Percentiles rank a stretch among this genome's conserved stretches.
phyloP scores from a whole-genome alignment of 352 stramenopile genomes.

The Halophytophthora batemanensis region DNA sequence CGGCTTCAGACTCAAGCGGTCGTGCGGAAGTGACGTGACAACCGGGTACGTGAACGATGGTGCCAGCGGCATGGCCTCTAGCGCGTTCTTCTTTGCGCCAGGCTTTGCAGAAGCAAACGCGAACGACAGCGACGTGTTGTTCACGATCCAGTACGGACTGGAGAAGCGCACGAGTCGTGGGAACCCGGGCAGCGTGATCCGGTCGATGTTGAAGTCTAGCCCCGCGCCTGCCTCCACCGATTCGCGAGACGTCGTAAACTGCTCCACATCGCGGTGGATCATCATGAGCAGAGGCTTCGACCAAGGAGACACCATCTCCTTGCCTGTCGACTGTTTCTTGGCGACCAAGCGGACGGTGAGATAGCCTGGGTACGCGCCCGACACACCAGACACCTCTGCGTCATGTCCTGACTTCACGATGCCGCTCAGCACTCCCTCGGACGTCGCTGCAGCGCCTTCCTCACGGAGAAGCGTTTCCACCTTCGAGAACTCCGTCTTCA shows the following conservation, averaged over 20 bases:
- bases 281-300: slow-evolving; percentile 86
- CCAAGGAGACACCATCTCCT: slow-evolving; percentile 47
- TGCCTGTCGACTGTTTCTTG: slow-evolving; percentile 30
- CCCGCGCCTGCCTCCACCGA: slow-evolving; percentile 44
- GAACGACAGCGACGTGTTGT: slow-evolving; percentile 78
- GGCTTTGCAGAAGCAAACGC: slow-evolving; percentile 48
- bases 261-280: slow-evolving; percentile 65
- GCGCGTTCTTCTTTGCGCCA: slow-evolving; percentile 47
- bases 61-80: slow-evolving; percentile 39
- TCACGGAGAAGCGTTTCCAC: slow-evolving; percentile 53
- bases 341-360: slow-evolving; percentile 59
- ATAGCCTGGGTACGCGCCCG: slow-evolving; percentile 67
- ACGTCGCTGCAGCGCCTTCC: slow-evolving; percentile 24
- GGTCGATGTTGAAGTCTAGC: slow-evolving; percentile 70
- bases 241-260: slow-evolving; percentile 72
- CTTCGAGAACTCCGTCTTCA: slow-evolving; percentile 51
- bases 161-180: slow-evolving; percentile 81
- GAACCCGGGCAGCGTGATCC: slow-evolving; percentile 58
- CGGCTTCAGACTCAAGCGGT: slow-evolving; percentile 75
- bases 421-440: slow-evolving; percentile 42
- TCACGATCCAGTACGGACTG: slow-evolving; percentile 83
- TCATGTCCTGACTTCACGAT: slow-evolving; percentile 68
- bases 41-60: slow-evolving; percentile 61
- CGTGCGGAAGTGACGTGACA: slow-evolving; percentile 50
- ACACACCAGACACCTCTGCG: slow-evolving; percentile 72